Evolutionary conservation across 192 early-diverging fungal genomes (phyloP), one percentile per base, ranked within the genome.

Genomic region (Dissophora globulifera): DNA sequence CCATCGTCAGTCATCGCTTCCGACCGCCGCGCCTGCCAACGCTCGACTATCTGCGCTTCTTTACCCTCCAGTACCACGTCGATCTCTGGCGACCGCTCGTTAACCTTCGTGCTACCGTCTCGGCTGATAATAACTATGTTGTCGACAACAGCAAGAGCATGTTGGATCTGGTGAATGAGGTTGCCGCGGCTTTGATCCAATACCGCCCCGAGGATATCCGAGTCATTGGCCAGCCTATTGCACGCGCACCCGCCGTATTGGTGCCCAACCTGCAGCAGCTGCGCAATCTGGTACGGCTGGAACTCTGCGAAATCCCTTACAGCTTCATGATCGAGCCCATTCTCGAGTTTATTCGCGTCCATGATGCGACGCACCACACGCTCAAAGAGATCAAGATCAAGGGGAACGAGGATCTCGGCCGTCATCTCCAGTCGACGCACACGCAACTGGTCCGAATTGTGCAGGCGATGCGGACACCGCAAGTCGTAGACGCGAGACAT

Each of bases 371-470:
- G 12, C 72, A 76, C 22, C 25, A 56, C 22, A 67, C 63, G 13
- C 42, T 76, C 17, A 40, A 51, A 3, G 72, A 76, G 52, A 76
- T 76, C 50, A 76, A 76, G 58, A 66, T 76, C 52, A 76, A 67
- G 42, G 63, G 72, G 19, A 25, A 27, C 17, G 72, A 76, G 10
- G 72, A 76, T n/a, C 26, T 32, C 20, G 50, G 53, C 20, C 43
- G 22, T 0, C 41, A 32, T 54, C 41, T 54, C 2, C 23, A 54
- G 6, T 64, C 31, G 29, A 22, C 57, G 11, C 72, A 76, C 30
- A 46, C 5, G 4, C 57, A 57, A 17, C 47, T 76, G 8, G 35
- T 67, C 6, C 50, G 53, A 12, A 23, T 76, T 12, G 52, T 76
- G 4, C 63, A 67, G 15, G 62, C 64, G 43, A 76, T 76, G 72